Conservation (phyloP, 1,284 basidiomycete species). For the Sporisorium reilianum region DNA sequence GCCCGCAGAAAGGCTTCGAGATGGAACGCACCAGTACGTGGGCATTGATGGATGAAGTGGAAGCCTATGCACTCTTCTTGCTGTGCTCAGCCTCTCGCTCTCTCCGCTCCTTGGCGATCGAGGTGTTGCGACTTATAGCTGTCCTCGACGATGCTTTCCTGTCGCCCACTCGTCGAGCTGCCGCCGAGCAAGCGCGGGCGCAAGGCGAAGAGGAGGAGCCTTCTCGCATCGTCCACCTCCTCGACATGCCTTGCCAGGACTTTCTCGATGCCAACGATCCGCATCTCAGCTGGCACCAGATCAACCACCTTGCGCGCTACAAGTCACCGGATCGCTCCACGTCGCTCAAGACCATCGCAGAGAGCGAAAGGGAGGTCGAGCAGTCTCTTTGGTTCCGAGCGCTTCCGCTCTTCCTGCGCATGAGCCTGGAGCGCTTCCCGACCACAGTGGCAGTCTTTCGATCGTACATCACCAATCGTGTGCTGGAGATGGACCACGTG, state of each 20-base stretch:
- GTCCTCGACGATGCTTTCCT: constrained; percentile 65
- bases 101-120: constrained; percentile 70
- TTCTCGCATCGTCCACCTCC: constrained; percentile 57
- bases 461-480: constrained; percentile 67
- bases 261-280: constrained; percentile 54
- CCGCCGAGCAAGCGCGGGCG: constrained; percentile 63
- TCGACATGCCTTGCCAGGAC: constrained; percentile 51
- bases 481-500: constrained; percentile 70
- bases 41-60: constrained; percentile 73
- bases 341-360: constrained; percentile 65
- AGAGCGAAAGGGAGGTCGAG: constrained; percentile 71
- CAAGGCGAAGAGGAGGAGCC: constrained; percentile 58
- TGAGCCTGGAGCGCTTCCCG: constrained; percentile 69
- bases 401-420: constrained; percentile 69
- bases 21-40: constrained; percentile 65
- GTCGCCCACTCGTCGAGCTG: constrained; percentile 36
- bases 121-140: constrained; percentile 56
- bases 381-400: constrained; percentile 70
- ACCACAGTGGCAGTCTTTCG: constrained; percentile 69
- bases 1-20: constrained; percentile 41
- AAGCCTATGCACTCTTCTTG: constrained; percentile 82
- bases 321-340: constrained; percentile 43
- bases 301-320: constrained; percentile 50
- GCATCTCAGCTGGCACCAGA: constrained; percentile 51
- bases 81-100: constrained; percentile 77